Base-by-base conservation (phyloP, 208 protist species). In the Acanthamoeba royreba region DNA sequence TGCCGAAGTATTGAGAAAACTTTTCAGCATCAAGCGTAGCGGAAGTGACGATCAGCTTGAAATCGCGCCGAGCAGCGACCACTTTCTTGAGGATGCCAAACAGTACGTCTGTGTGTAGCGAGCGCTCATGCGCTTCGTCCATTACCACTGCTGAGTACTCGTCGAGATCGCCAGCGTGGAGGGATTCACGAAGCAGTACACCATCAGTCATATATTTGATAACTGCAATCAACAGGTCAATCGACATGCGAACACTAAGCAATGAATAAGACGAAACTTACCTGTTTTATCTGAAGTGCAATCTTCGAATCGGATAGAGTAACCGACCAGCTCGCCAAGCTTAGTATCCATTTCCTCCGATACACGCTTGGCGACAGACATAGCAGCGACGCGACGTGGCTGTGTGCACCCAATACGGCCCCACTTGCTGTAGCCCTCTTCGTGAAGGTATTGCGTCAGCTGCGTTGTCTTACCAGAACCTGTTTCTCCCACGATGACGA, bases 31-130 rank as follows among this genome's bases (percentile, higher is more conserved):
- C 98, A 45, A 99, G 99, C 5, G 99, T 99, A 4, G 99, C 99
- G 1, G 98, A 99, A 3, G 99, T 99, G 3, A 99, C 98, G 77
- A 99, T 99, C 2, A 99, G 95, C 96, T 99, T 99, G 8, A 99
- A 93, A 92, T 99, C 99, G 0, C 96, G 92, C 2, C 98, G 88
- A 19, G 95, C 43, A 3, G 92, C 22, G 1, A 98, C 46, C 4
- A 98, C 87, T 45, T 97, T 97, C 93, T 98, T 98, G 47, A 99
- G 95, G 49, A 99, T 97, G 17, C 99, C 99, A 96, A 99, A 99
- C 31, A 99, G 96, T 28, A 99, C 98, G 94, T 99, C 99, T 15
- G 99, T 99, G 72, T 99, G 96, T 28, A 99, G 93, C 19, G 97
- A 97, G 35, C 98, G 92, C 95, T 99, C 98, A 93, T 99, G 98